Base-by-base conservation (phyloP, 2,329 filamentous ascomycete genomes). In the Scedosporium minutisporum region DNA sequence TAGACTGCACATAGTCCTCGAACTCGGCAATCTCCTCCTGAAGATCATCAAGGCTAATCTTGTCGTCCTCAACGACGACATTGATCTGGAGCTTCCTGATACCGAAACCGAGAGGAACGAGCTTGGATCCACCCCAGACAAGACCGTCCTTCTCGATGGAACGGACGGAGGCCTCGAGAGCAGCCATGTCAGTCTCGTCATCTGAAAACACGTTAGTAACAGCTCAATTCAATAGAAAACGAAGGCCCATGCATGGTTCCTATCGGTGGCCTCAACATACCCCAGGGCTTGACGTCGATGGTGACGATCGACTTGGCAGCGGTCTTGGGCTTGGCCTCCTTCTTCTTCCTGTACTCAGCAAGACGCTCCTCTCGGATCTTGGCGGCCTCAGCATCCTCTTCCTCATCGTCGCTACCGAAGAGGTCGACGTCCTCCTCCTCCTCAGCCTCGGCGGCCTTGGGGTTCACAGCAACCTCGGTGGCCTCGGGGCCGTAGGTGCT, bases 61-160 rank as follows among this genome's bases (percentile, higher is more conserved):
- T 65, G 44, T 65, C 65, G 53, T 99, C 95, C 84, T 97, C 95
- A 68, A 97, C 82, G 71, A 97, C 92, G 70, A 97, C 80, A 88
- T 91, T 97, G 83, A 99, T 96, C 86, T 97, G 93, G 67, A 99
- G 87, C 87, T 97, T 97, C 85, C 90, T 95, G 84, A 99, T 96
- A 84, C 95, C 95, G 84, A 91, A 99, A 73, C 93, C 93, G 71
- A 99, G 88, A 68, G 93, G 77, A 61, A 96, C 88, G 68, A 96
- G 82, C 84, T 95, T 90, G 77, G 90, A 93, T 68, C 83, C 87
- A 87, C 93, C 93, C 95, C 95, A 99, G 67, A 96, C 87, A 66
- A 99, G 90, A 80, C 95, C 95, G 59, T 97, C 93, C 84, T 89
- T 87, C 79, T 93, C 86, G 70, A 97, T 93, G 68, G 81, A 78